A percentile compares a stretch with the other conserved stretches of the same genome.
Evolutionary conservation across 1,139 yeast species (phyloP).

Genomic region (Saccharomyces pastorianus): DNA sequence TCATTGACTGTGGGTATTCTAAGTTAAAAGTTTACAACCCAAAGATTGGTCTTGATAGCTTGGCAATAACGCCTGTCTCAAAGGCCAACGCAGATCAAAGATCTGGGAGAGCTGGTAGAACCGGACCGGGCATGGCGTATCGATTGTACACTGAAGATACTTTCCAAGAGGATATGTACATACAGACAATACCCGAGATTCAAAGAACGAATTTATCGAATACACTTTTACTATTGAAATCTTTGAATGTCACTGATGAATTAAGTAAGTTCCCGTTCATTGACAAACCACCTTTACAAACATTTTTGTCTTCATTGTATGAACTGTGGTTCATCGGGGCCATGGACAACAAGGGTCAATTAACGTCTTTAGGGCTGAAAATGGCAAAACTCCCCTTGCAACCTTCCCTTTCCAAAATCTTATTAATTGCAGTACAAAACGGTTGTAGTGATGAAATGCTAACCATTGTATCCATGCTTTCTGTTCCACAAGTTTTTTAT

Average conservation of each 20-base stretch:
- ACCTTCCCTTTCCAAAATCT: slow-evolving; percentile 69
- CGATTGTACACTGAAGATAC: slow-evolving; percentile 75
- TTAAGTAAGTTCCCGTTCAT: slow-evolving; percentile 60
- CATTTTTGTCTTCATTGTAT: slow-evolving; percentile 65
- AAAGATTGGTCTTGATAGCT: slow-evolving; percentile 75
- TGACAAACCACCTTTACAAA: slow-evolving; percentile 77
- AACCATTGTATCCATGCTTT: slow-evolving; percentile 80
- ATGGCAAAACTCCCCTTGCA: slow-evolving; percentile 83
- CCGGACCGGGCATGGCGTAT: slow-evolving; percentile 79
- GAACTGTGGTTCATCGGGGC: slow-evolving; percentile 89
- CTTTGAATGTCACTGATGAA: slow-evolving; percentile 57
- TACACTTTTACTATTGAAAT: slow-evolving; percentile 65
- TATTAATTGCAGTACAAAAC: slow-evolving; percentile 53
- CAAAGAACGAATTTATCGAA: slow-evolving; percentile 81
- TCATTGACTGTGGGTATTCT: slow-evolving; percentile 78
- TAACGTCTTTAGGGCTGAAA: slow-evolving; percentile 57
- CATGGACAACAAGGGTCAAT: slow-evolving; percentile 58
- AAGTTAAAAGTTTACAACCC: slow-evolving; percentile 83
- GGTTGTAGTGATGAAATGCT: slow-evolving; percentile 69
- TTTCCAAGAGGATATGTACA: slow-evolving; percentile 58
- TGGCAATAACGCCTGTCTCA: slow-evolving; percentile 80
- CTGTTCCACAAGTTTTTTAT: slow-evolving; percentile 71
- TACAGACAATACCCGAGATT: slow-evolving; percentile 86
- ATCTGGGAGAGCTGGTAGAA: slow-evolving; percentile 95
- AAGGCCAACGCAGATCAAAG: slow-evolving; percentile 86